Conservation (phyloP, 2,329 filamentous ascomycete species). For the Neocatenulostroma microsporum region DNA sequence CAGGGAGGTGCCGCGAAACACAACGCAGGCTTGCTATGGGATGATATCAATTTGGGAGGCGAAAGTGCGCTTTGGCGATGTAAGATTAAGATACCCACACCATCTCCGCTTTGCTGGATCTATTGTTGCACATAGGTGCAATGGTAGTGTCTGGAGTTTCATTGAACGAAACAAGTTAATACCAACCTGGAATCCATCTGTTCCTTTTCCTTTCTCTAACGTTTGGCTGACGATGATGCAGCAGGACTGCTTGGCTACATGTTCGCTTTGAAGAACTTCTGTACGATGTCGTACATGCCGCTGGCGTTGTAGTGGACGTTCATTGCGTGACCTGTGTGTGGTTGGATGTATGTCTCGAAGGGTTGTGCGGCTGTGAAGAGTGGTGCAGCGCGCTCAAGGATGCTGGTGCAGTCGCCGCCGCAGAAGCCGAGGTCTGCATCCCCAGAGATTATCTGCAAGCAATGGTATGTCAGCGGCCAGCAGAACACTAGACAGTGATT, state of each 20-base stretch:
- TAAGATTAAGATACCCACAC: constrained; percentile 4
- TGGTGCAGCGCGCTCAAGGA: constrained; percentile 13
- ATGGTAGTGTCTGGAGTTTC: too few relatives aligned
- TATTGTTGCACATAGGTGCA: too few relatives aligned
- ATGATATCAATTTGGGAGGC: too few relatives aligned
- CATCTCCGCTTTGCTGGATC: constrained; percentile 4
- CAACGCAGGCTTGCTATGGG: background rate
- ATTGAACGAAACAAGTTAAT: too few relatives aligned
- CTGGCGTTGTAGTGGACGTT: constrained; percentile 32
- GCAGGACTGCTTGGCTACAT: too few relatives aligned
- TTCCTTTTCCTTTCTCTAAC: too few relatives aligned
- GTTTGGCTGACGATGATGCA: too few relatives aligned
- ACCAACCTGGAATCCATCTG: too few relatives aligned
- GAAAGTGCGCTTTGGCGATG: background rate
- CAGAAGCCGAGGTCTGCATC: constrained; percentile 25
- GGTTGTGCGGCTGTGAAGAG: constrained; percentile 21
- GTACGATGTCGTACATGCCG: constrained; percentile 9
- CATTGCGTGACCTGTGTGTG: constrained; percentile 32
- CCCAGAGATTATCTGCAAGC: constrained; percentile 25
- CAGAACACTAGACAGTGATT: too few relatives aligned
- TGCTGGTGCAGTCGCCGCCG: constrained; percentile 30
- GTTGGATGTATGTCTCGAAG: constrained; percentile 28
- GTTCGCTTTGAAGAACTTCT: background rate
- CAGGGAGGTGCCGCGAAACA: background rate
- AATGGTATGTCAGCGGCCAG: constrained; percentile 1